A percentile compares a stretch with the other conserved stretches of the same genome.
Conservation (phyloP, 441 rosid genomes). For the Aquilaria agallochum region DNA sequence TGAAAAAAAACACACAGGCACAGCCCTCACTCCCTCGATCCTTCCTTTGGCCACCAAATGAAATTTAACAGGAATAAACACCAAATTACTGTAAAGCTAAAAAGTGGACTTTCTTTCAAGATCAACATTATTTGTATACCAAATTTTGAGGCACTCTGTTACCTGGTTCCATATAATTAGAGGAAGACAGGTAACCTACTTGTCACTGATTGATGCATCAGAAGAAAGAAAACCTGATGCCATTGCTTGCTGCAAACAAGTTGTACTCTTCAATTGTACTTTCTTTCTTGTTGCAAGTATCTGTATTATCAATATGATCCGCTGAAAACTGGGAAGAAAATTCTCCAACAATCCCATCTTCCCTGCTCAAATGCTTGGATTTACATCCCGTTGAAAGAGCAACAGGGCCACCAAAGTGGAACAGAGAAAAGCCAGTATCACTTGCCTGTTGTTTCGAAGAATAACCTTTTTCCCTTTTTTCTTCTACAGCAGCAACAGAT, state of each 20-base stretch:
- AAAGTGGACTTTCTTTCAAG: no score
- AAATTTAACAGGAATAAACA: no score
- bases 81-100: no score
- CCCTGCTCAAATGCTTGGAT: constrained; percentile 31
- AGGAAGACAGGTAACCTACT: neutral
- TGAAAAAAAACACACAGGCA: no score
- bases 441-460: constrained; percentile 26
- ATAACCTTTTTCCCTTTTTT: constrained; percentile 27
- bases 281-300: constrained; percentile 46
- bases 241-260: constrained; percentile 80
- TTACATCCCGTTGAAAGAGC: constrained; percentile 53
- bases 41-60: no score
- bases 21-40: no score
- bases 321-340: constrained; percentile 44
- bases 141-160: no score
- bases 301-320: constrained; percentile 40
- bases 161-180: no score
- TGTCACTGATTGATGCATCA: constrained; percentile 20
- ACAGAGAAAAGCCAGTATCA: constrained; percentile 66
- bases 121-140: no score
- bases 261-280: constrained; percentile 68
- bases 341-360: constrained; percentile 42
- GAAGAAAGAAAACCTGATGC: constrained; percentile 69
- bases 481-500: constrained; percentile 19
- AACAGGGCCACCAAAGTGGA: constrained; percentile 90